Conservation (phyloP, 1,139 yeast genomes). For the Lodderomyces margitis region DNA sequence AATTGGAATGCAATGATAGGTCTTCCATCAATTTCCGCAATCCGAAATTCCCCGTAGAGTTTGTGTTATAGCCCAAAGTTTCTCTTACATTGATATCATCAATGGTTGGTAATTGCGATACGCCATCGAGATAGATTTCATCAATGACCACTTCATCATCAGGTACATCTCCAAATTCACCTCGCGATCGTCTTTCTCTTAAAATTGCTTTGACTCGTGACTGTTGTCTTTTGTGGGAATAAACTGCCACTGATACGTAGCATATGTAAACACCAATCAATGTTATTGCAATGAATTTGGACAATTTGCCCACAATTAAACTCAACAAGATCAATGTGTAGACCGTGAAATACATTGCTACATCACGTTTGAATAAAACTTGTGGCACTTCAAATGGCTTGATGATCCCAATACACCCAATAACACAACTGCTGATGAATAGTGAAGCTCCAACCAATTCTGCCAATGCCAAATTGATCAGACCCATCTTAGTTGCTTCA, state of each 20-base stretch:
- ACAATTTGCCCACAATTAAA: constrained; percentile 45
- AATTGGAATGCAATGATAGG: constrained; percentile 28
- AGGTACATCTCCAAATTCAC: constrained; percentile 17
- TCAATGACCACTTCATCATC: constrained; percentile 19
- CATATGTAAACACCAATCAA: constrained; percentile 50
- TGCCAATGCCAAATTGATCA: constrained; percentile 79
- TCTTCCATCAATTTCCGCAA: constrained; percentile 33
- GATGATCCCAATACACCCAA: constrained; percentile 71
- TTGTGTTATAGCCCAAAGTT: constrained; percentile 1
- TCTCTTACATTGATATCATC: constrained; percentile 26
- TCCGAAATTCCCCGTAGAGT: constrained; percentile 31
- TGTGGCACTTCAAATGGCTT: constrained; percentile 62
- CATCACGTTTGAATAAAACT: constrained; percentile 53
- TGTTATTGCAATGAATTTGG: constrained; percentile 42
- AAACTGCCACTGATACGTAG: constrained; percentile 51
- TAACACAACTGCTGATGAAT: constrained; percentile 71
- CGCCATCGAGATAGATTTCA: constrained; percentile 24
- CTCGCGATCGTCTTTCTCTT: constrained; percentile 31
- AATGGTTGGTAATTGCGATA: constrained; percentile 32
- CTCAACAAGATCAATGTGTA: constrained; percentile 39
- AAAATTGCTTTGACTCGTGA: constrained; percentile 19
- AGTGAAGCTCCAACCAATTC: constrained; percentile 85
- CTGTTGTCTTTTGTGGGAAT: constrained; percentile 28
- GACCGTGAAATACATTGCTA: constrained; percentile 49
- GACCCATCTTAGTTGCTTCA: constrained; percentile 68